A percentile compares a stretch with the other conserved stretches of the same genome.
phyloP scores from a whole-genome alignment of 1,284 basidiomycete species.

The Ceratobasidium sp. region DNA sequence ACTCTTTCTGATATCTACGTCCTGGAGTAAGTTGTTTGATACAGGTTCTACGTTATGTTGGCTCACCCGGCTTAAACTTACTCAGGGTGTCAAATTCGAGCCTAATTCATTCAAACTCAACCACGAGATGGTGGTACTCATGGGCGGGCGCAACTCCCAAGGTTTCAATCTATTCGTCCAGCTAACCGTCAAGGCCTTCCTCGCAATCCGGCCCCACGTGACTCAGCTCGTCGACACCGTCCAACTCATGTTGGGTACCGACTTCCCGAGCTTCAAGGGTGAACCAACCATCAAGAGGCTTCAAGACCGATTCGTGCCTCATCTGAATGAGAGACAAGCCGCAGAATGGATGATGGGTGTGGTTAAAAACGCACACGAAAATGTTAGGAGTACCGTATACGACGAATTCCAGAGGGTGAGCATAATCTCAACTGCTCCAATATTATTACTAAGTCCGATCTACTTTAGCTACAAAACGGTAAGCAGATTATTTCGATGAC shows the following conservation, averaged over 20 bases:
- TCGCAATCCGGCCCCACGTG: constrained; percentile 90
- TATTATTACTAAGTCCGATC: not conserved
- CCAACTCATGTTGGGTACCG: constrained; percentile 93
- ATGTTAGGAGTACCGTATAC: constrained; percentile 88
- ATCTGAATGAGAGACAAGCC: constrained; percentile 87
- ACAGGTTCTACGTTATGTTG: not conserved
- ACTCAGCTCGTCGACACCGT: constrained; percentile 89
- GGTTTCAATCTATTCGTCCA: constrained; percentile 95
- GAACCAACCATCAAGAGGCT: constrained; percentile 89
- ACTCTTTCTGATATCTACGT: constrained; percentile 51
- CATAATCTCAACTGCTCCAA: not conserved
- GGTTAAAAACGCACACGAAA: constrained; percentile 93
- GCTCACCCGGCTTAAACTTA: constrained; percentile 4
- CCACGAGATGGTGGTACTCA: constrained; percentile 96
- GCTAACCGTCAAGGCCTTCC: constrained; percentile 95
- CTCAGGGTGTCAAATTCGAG: constrained; percentile 97
- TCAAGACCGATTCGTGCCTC: constrained; percentile 84
- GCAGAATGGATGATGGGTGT: constrained; percentile 91
- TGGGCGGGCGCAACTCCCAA: constrained; percentile 93
- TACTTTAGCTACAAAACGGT: constrained; percentile 41
- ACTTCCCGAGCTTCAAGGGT: constrained; percentile 96
- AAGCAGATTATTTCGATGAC: not conserved
- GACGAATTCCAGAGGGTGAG: constrained; percentile 87
- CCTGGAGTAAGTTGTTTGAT: constrained; percentile 64
- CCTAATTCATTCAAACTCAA: constrained; percentile 97